These are phyloP conservation scores for Beauveria medogensis DNA, from an alignment of 2,329 filamentous ascomycete genomes.

Conservation along the genomic window DNA sequence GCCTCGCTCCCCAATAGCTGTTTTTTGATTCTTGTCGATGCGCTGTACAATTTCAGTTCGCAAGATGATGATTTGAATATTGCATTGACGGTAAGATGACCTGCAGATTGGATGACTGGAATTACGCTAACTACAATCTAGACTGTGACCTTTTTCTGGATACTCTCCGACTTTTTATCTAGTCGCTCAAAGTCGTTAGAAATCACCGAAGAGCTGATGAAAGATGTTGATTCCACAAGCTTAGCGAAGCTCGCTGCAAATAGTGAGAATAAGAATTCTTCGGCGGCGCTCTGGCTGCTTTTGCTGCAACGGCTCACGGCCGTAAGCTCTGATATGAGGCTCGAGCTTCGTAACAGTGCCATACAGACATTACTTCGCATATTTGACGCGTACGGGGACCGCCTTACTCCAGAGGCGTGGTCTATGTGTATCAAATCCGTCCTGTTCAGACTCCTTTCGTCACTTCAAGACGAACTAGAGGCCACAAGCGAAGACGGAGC, in stretches of 20 bases:
- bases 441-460: slow-evolving; percentile 67
- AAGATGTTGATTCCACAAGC: slow-evolving; percentile 41
- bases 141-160: slow-evolving; percentile 95
- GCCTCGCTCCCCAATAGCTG: slow-evolving; percentile 62
- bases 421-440: slow-evolving; percentile 73
- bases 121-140: slow-evolving; percentile 24
- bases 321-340: slow-evolving; percentile 61
- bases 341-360: slow-evolving; percentile 76
- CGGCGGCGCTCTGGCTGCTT: slow-evolving; percentile 71
- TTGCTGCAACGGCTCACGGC: slow-evolving; percentile 63
- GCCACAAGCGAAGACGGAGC: slow-evolving; percentile 29
- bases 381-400: slow-evolving; percentile 83
- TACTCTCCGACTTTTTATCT: slow-evolving; percentile 79
- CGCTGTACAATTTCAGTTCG: slow-evolving; percentile 79
- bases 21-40: slow-evolving; percentile 73
- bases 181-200: slow-evolving; percentile 49
- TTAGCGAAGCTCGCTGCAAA: slow-evolving; percentile 51
- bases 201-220: slow-evolving; percentile 49
- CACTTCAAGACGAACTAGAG: slow-evolving; percentile 52
- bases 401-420: slow-evolving; percentile 72
- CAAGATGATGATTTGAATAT: slow-evolving; percentile 93
- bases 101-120: not conserved
- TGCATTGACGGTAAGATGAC: slow-evolving; percentile 66
- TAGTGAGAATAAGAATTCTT: slow-evolving; percentile 51
- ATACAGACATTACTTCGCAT: slow-evolving; percentile 88